phyloP scores from a whole-genome alignment of 345 rosid genomes.

The Kernera saxatilis region DNA sequence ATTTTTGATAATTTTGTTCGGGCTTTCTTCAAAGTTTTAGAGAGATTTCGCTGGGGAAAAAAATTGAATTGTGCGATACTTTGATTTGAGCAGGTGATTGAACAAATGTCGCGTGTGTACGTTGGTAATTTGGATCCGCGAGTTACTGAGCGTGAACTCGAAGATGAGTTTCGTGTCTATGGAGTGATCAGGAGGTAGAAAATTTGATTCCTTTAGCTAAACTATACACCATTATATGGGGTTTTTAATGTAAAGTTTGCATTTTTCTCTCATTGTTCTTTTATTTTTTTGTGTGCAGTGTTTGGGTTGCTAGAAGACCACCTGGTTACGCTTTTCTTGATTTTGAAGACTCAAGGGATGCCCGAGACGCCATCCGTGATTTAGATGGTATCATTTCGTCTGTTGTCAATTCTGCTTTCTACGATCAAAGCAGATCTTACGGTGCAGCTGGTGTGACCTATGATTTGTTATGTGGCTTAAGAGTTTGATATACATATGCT shows the following conservation, averaged over 20 bases:
- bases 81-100: conserved; percentile 13
- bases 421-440: background rate
- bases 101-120: conserved; percentile 66
- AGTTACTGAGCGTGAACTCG: conserved; percentile 71
- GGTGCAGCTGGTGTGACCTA: background rate
- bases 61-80: background rate
- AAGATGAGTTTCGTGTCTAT: conserved; percentile 62
- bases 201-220: background rate
- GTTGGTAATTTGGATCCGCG: conserved; percentile 80
- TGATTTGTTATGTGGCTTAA: background rate
- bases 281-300: conserved; percentile 37
- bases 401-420: background rate
- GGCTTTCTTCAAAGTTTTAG: background rate
- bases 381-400: conserved; percentile 51
- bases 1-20: background rate
- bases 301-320: conserved; percentile 91
- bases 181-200: conserved; percentile 63
- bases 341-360: conserved; percentile 79
- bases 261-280: background rate
- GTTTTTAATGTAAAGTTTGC: background rate
- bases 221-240: background rate
- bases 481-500: background rate
- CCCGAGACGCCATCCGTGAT: conserved; percentile 75
- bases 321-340: conserved; percentile 89
- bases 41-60: no score